Percentiles rank a stretch among this genome's conserved stretches.
Conservation (phyloP, 768 basidiomycete species). For the Calocybe indica region DNA sequence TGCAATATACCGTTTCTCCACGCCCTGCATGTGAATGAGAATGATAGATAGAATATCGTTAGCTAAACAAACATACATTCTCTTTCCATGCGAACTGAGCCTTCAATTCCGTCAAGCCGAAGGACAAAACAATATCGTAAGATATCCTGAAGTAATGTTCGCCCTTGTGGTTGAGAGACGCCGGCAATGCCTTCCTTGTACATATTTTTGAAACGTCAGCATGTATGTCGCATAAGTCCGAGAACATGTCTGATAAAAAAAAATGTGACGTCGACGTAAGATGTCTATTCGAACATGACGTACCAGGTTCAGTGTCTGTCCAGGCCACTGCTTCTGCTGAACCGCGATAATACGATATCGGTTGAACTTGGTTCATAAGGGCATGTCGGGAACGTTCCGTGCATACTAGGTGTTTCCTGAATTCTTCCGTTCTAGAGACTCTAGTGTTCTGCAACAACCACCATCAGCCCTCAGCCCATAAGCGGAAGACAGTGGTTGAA, state of each 20-base stretch:
- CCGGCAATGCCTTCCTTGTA: not conserved
- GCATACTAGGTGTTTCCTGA: no score
- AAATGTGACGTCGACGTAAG: not conserved
- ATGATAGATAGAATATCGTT: no score
- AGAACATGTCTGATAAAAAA: not conserved
- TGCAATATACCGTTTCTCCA: no score
- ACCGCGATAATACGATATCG: not conserved
- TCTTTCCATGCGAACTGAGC: conserved; percentile 40
- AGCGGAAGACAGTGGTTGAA: not conserved
- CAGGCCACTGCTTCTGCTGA: not conserved
- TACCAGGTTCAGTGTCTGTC: not conserved
- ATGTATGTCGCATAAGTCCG: not conserved
- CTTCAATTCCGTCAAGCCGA: conserved; percentile 41
- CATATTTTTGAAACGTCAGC: not conserved
- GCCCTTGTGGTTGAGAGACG: not conserved
- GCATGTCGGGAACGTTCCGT: no score
- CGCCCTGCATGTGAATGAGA: no score
- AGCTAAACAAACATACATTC: conserved; percentile 22
- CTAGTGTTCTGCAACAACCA: not conserved
- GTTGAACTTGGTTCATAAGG: no score
- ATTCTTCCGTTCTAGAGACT: not conserved
- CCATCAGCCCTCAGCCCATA: not conserved
- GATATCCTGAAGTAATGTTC: conserved; percentile 16
- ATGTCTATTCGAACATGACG: not conserved
- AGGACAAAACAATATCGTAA: conserved; percentile 31